Conservation (phyloP, 2,329 filamentous ascomycete species). For the Elsinoe fawcettii region DNA sequence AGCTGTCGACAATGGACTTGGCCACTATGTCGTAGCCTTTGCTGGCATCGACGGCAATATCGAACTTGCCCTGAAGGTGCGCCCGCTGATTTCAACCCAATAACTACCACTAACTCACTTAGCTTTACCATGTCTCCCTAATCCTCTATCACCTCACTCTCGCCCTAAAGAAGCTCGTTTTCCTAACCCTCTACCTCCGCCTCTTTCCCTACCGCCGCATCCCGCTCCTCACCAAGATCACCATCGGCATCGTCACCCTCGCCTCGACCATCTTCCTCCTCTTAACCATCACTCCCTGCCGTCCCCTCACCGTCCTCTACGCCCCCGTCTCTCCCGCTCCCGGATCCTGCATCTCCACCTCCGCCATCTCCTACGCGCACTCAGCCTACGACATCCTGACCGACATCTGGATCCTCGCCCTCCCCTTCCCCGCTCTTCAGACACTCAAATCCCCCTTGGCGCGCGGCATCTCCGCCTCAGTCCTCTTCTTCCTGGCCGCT, state of each 20-base stretch:
- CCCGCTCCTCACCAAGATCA: slow-evolving; percentile 7
- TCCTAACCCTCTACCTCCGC: slow-evolving; percentile 9
- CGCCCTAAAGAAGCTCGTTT: background rate
- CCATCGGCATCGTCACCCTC: background rate
- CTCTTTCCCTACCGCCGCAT: slow-evolving; percentile 11
- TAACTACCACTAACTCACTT: background rate
- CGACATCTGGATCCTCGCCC: slow-evolving; percentile 8
- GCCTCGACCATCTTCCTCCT: background rate
- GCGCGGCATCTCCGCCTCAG: background rate
- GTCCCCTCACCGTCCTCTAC: background rate
- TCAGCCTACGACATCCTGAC: background rate
- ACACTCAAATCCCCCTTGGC: slow-evolving; percentile 1
- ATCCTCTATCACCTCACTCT: background rate
- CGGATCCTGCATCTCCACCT: background rate
- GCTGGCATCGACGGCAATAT: background rate
- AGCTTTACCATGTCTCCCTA: background rate
- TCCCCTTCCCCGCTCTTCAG: slow-evolving; percentile 3
- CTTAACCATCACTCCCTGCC: background rate
- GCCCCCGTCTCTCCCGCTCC: background rate
- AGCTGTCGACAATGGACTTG: slow-evolving; percentile 5
- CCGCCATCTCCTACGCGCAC: background rate
- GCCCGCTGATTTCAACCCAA: background rate
- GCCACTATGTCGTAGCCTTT: slow-evolving; percentile 1
- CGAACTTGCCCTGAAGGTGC: background rate
- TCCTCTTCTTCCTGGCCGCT: background rate